Evolutionary conservation across 805 yeast species (phyloP).

Genomic region (Ogataea nonfermentans): DNA sequence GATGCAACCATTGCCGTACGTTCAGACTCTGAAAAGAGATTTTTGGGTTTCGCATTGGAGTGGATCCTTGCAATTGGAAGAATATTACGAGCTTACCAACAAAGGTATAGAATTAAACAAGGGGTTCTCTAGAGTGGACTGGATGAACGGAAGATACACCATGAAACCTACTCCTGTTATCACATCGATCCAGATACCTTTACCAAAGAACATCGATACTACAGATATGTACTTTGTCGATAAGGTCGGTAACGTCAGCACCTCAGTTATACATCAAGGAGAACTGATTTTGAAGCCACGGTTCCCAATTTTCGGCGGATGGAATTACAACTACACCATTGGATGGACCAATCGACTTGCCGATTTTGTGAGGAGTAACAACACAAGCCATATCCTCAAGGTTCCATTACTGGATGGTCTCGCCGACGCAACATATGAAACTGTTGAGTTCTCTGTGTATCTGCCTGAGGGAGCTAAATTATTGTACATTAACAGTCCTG

Average conservation of each 20-base stretch:
- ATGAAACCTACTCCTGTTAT: constrained; percentile 57
- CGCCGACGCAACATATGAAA: constrained; percentile 60
- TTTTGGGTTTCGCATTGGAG: constrained; percentile 91
- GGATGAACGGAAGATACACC: constrained; percentile 57
- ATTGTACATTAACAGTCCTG: constrained; percentile 55
- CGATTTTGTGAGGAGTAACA: constrained; percentile 48
- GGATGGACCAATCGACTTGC: constrained; percentile 80
- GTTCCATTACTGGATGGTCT: constrained; percentile 78
- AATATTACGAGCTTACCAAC: constrained; percentile 78
- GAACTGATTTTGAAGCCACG: constrained; percentile 72
- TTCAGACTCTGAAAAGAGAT: constrained; percentile 61
- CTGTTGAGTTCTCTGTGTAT: constrained; percentile 57
- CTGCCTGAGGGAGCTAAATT: constrained; percentile 85
- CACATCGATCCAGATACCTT: constrained; percentile 55
- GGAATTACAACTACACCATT: constrained; percentile 92
- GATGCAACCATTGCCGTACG: constrained; percentile 62
- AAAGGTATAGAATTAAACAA: constrained; percentile 64
- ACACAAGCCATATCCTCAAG: constrained; percentile 53
- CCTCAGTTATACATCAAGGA: constrained; percentile 49
- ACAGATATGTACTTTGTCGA: constrained; percentile 81
- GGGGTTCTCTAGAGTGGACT: constrained; percentile 81
- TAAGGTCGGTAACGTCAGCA: constrained; percentile 89
- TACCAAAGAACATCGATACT: constrained; percentile 43
- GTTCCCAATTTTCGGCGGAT: constrained; percentile 93
- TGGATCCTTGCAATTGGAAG: constrained; percentile 70